Conservation (phyloP, 2,329 filamentous ascomycete genomes). For the Fusarium veterinarium region DNA sequence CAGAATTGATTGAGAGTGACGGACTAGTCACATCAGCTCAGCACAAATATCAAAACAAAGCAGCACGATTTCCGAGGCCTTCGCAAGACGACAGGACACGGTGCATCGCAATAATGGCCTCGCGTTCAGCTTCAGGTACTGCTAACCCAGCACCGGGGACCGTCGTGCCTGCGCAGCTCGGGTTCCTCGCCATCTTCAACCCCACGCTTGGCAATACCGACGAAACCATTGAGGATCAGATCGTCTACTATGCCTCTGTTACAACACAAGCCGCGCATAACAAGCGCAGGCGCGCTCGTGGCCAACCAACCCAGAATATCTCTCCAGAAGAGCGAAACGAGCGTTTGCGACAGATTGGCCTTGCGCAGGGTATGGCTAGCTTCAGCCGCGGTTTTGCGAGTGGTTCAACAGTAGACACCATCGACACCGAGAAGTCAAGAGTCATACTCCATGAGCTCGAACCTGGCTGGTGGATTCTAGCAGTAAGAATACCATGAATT, state of each 20-base stretch:
- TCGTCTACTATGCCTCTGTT: constrained; percentile 89
- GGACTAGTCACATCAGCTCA: constrained; percentile 4
- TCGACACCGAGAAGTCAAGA: constrained; percentile 91
- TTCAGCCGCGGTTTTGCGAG: constrained; percentile 91
- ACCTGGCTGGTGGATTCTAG: constrained; percentile 93
- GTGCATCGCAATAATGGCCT: constrained; percentile 25
- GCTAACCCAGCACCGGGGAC: constrained; percentile 36
- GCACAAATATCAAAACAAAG: constrained; percentile 4
- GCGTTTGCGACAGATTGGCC: constrained; percentile 88
- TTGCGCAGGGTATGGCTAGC: constrained; percentile 95
- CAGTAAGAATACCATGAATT: constrained; percentile 65
- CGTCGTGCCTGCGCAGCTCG: constrained; percentile 78
- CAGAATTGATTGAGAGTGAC: constrained; percentile 16
- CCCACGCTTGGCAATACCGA: constrained; percentile 76
- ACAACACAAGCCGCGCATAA: constrained; percentile 55
- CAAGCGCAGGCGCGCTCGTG: constrained; percentile 56
- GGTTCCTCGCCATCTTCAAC: constrained; percentile 95
- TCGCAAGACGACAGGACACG: not conserved
- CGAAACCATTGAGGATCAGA: constrained; percentile 77
- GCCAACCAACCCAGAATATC: constrained; percentile 56
- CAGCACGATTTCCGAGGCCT: not conserved
- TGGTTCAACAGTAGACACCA: constrained; percentile 79
- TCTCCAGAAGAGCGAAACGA: constrained; percentile 81
- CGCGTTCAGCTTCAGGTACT: constrained; percentile 25
- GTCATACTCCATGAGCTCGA: constrained; percentile 90